Evolutionary conservation across 768 basidiomycete genomes (phyloP).

Genomic region (Leccinum imitatum): DNA sequence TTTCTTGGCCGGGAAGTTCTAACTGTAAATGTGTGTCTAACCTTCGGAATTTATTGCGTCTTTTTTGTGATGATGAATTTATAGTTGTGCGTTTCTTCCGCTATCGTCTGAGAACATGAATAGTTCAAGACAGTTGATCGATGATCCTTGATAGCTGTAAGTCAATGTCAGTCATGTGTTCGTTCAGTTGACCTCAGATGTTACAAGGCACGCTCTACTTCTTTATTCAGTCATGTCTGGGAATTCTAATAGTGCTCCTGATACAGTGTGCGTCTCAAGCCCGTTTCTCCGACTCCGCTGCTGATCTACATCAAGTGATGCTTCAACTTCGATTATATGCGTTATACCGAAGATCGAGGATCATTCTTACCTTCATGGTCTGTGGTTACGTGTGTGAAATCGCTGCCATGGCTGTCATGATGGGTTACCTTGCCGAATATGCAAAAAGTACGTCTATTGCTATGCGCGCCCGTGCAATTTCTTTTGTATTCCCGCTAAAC

Average conservation of each 20-base stretch:
- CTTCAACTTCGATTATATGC: conserved; percentile 19
- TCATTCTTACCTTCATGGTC: conserved; percentile 9
- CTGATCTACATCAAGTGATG: conserved; percentile 8
- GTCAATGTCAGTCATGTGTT: not conserved
- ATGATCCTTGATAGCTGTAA: conserved; percentile 4
- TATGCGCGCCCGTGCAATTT: not conserved
- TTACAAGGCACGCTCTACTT: conserved; percentile 9
- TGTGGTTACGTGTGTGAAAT: conserved; percentile 13
- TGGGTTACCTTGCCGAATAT: conserved; percentile 7
- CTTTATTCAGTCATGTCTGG: conserved; percentile 8
- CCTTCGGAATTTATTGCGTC: not conserved
- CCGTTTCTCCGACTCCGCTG: not conserved
- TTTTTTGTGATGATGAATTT: not conserved
- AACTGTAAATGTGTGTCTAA: conserved; percentile 10
- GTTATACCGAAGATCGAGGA: conserved; percentile 8
- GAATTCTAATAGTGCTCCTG: not conserved
- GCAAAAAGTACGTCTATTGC: not conserved
- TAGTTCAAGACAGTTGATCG: not conserved
- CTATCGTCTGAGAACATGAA: not conserved
- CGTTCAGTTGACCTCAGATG: not conserved
- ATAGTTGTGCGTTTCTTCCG: conserved; percentile 17
- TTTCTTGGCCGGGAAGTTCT: conserved; percentile 10
- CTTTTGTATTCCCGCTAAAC: not conserved
- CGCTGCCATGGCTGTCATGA: conserved; percentile 5
- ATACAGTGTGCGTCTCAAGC: conserved; percentile 9